Percentiles rank a stretch among this genome's conserved stretches.
These are phyloP conservation scores for Sherardia arvensis DNA, from an alignment of 257 asterid species.

Conservation along the genomic window DNA sequence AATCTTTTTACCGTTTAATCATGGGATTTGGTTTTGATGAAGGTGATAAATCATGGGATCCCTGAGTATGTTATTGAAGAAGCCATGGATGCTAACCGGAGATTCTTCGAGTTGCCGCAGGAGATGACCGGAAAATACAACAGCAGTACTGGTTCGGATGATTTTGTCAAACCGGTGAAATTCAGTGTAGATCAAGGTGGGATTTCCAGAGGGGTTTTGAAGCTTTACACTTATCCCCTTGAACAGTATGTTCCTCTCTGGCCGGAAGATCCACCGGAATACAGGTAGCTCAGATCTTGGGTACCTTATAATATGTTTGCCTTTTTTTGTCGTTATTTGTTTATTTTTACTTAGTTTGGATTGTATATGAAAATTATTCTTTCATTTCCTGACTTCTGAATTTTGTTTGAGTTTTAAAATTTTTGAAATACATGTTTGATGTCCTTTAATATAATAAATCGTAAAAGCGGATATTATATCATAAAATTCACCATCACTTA, in stretches of 20 bases:
- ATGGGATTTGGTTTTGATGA: neutral
- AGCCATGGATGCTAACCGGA: slow-evolving; percentile 1
- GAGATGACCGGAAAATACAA: neutral
- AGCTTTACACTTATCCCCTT: slow-evolving; percentile 6
- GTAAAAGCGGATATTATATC: too few relatives aligned
- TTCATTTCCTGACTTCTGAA: too few relatives aligned
- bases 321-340: too few relatives aligned
- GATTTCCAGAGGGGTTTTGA: neutral
- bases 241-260: neutral
- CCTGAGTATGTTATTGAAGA: neutral
- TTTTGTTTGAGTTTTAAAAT: too few relatives aligned
- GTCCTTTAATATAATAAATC: too few relatives aligned
- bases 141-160: neutral
- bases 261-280: slow-evolving; percentile 8
- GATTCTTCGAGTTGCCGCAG: slow-evolving; percentile 7
- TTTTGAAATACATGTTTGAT: too few relatives aligned
- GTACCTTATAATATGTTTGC: too few relatives aligned
- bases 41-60: slow-evolving; percentile 9
- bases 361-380: too few relatives aligned
- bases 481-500: too few relatives aligned
- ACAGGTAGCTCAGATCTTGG: neutral
- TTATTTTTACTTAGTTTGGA: too few relatives aligned
- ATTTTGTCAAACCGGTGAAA: slow-evolving; percentile 1
- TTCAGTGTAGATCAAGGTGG: neutral
- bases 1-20: too few relatives aligned